Base-by-base conservation (phyloP, 805 yeast genomes). In the Cyberlindnera mycetangii region DNA sequence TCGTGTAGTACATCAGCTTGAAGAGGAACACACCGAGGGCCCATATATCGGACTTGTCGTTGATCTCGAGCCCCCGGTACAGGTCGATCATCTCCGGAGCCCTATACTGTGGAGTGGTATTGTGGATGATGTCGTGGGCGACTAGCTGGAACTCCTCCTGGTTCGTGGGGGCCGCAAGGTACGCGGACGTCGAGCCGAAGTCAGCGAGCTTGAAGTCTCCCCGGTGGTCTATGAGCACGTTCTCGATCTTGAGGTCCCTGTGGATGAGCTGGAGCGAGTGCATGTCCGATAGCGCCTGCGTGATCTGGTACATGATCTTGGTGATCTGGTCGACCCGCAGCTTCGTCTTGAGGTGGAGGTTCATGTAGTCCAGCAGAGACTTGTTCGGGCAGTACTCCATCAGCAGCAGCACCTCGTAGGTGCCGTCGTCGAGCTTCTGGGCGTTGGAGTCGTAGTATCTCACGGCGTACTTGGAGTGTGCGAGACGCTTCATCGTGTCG, bases 21-120 rank as follows among this genome's bases (percentile, higher is more conserved):
- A 87, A 92, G 40, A 93, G 71, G 50, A 93, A 87, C 25, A 93
- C 83, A 10, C 99, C 99, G 38, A 92, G 68, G 0, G 99, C 99
- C 99, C 99, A 92, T 38, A 92, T 86, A 66, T 92, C 99, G 7
- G 92, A 75, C 64, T 89, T 89, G 57, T 90, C 95, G 64, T 92
- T 93, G 32, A 92, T 85, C 2, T 97, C 93, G 37, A 81, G 68
- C 7, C 89, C 86, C 37, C 89, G 71, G 61, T 84, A 83, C 20
- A 90, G 72, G 65, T 92, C 97, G 45, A 92, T 78, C 98, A 92
- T 93, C 61, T 92, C 99, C 0, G 99, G 99, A 0, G 95, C 74
- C 51, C 99, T 72, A 62, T 92, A 92, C 64, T 93, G 99, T 14
- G 96, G 96, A 4, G 99, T 92, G 0, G 99, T 92, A 60, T 92